Percentiles rank a stretch among this genome's conserved stretches.
These are phyloP conservation scores for Coemansia guatemalensis DNA, from an alignment of 192 early-diverging fungal species.

Conservation along the genomic window DNA sequence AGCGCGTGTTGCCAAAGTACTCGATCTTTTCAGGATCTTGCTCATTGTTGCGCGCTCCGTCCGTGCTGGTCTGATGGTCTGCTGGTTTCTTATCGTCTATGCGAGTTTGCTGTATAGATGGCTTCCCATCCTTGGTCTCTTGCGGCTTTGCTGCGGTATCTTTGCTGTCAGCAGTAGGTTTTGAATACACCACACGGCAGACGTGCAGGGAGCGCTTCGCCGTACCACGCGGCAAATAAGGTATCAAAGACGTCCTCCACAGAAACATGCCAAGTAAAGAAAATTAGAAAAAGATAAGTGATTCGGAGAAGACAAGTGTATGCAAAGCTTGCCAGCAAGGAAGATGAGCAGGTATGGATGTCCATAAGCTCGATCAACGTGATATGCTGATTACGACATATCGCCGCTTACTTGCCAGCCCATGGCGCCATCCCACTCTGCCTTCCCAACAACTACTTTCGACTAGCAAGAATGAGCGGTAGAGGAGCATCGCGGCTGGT, in stretches of 20 bases:
- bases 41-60: not conserved
- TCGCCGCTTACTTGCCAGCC: not conserved
- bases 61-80: not conserved
- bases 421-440: not conserved
- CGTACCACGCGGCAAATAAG: not conserved
- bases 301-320: not conserved
- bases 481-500: conserved; percentile 24
- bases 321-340: not conserved
- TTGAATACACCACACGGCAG: conserved; percentile 8
- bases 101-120: not conserved
- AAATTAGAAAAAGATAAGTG: not conserved
- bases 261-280: conserved; percentile 2
- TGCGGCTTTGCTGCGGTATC: conserved; percentile 1
- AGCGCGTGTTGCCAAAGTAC: conserved; percentile 52
- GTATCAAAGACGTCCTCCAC: not conserved
- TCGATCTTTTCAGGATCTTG: conserved; percentile 35
- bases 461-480: not conserved
- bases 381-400: not conserved
- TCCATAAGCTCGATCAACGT: conserved; percentile 8
- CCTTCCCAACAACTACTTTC: not conserved
- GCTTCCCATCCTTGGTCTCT: not conserved
- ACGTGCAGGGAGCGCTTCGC: not conserved
- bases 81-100: conserved; percentile 1
- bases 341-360: not conserved
- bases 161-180: not conserved